phyloP scores from a whole-genome alignment of 371 early-diverging fungal genomes.

The Fennellomyces sp. region DNA sequence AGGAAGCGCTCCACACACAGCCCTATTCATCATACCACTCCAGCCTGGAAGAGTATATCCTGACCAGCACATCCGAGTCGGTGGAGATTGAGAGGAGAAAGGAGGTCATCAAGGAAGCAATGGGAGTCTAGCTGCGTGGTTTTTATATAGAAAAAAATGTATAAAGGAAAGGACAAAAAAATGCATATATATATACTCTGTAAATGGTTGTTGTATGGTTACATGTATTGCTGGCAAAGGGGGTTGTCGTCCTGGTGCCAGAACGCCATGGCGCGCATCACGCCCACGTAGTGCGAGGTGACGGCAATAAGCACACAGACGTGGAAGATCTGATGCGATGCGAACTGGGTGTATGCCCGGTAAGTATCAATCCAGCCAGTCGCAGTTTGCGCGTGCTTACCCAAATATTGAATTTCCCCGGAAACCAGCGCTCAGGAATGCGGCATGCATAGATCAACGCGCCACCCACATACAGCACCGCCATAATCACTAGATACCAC shows the following conservation, averaged over 20 bases:
- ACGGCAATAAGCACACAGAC: slow-evolving; percentile 83
- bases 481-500: slow-evolving; percentile 71
- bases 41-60: slow-evolving; percentile 35
- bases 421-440: slow-evolving; percentile 63
- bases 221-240: slow-evolving; percentile 12
- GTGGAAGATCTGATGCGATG: slow-evolving; percentile 95
- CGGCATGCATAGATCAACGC: slow-evolving; percentile 82
- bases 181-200: background rate
- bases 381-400: too few relatives aligned
- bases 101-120: slow-evolving; percentile 37
- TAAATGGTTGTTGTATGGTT: background rate
- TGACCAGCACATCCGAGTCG: slow-evolving; percentile 20
- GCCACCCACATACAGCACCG: slow-evolving; percentile 76
- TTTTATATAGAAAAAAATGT: background rate
- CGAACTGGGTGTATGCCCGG: slow-evolving; percentile 35
- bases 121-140: slow-evolving; percentile 35
- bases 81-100: slow-evolving; percentile 47
- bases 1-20: slow-evolving; percentile 25
- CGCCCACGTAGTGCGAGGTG: slow-evolving; percentile 78
- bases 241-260: slow-evolving; percentile 39
- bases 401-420: slow-evolving; percentile 62
- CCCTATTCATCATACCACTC: slow-evolving; percentile 20
- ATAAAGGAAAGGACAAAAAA: background rate
- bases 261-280: slow-evolving; percentile 66
- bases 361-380: background rate